A percentile compares a stretch with the other conserved stretches of the same genome.
phyloP scores from a whole-genome alignment of 148 eudicot species.

The Rhododendron griersonianum region DNA sequence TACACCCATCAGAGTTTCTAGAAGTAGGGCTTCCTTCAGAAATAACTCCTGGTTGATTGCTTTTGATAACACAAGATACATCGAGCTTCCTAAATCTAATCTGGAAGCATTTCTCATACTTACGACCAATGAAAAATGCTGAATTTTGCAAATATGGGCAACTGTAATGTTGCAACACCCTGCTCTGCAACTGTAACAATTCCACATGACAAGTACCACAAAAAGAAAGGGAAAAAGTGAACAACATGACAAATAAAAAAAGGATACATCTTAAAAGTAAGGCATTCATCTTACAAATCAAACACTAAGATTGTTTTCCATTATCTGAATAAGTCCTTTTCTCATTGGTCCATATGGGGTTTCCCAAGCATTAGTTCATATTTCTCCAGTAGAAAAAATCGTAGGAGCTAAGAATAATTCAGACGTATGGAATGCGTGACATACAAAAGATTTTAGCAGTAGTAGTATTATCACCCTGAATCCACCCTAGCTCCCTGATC shows the following conservation, averaged over 20 bases:
- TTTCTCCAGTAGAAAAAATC: neutral
- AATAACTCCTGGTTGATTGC: slow-evolving; percentile 27
- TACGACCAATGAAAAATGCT: slow-evolving; percentile 12
- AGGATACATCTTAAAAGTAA: neutral
- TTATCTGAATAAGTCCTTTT: neutral
- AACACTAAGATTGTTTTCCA: neutral
- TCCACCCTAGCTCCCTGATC: neutral
- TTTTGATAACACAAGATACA: slow-evolving; percentile 22
- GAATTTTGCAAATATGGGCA: slow-evolving; percentile 22
- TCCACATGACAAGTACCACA: neutral
- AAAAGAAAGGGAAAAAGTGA: neutral
- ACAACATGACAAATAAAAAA: neutral
- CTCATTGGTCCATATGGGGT: neutral
- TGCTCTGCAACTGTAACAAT: slow-evolving; percentile 41
- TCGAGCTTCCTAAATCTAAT: slow-evolving; percentile 31
- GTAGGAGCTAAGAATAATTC: neutral
- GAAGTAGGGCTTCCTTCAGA: slow-evolving; percentile 14
- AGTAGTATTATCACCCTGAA: neutral
- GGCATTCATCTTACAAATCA: neutral
- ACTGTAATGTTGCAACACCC: slow-evolving; percentile 26
- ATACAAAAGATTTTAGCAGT: neutral
- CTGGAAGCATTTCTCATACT: slow-evolving; percentile 30
- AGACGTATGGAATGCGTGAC: neutral
- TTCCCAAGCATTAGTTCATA: neutral
- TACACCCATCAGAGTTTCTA: slow-evolving; percentile 27